These are phyloP conservation scores for Karstenula rhodostoma DNA, from an alignment of 2,329 filamentous ascomycete genomes.

Conservation along the genomic window DNA sequence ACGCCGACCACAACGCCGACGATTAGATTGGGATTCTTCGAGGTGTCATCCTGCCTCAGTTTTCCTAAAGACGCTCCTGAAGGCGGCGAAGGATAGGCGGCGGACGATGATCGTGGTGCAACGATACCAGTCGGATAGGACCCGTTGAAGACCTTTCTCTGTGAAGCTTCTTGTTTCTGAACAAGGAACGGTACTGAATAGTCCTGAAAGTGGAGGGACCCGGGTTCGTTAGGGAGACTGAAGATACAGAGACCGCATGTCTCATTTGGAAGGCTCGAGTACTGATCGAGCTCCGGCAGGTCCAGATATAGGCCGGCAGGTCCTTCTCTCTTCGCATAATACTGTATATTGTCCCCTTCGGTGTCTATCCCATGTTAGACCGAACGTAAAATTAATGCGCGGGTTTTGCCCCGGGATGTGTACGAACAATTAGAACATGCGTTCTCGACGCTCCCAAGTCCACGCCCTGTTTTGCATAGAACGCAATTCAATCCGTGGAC, in stretches of 20 bases:
- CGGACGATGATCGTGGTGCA: background rate
- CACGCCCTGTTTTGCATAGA: constrained; percentile 8
- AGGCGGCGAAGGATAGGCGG: background rate
- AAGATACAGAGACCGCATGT: constrained; percentile 15
- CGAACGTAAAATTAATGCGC: background rate
- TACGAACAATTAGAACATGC: constrained; percentile 20
- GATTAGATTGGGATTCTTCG: constrained; percentile 6
- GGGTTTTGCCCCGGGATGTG: background rate
- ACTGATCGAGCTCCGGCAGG: constrained; percentile 8
- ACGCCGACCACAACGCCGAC: constrained; percentile 17
- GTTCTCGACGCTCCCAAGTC: constrained; percentile 3
- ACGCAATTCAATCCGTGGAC: constrained; percentile 13
- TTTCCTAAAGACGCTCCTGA: background rate
- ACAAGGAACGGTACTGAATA: constrained; percentile 16
- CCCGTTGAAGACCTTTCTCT: constrained; percentile 10
- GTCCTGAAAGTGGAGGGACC: background rate
- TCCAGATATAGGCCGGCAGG: background rate
- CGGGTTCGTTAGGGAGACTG: background rate
- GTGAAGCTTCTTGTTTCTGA: background rate
- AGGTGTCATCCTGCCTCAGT: background rate
- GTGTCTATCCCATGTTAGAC: constrained; percentile 6
- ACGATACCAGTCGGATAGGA: constrained; percentile 8
- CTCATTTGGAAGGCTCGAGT: constrained; percentile 5
- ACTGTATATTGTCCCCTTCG: background rate
- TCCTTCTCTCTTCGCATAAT: background rate